Percentiles rank a stretch among this genome's conserved stretches.
Conservation (phyloP, 225 moss, liverwort and hornwort genomes). For the Ulota crispa region DNA sequence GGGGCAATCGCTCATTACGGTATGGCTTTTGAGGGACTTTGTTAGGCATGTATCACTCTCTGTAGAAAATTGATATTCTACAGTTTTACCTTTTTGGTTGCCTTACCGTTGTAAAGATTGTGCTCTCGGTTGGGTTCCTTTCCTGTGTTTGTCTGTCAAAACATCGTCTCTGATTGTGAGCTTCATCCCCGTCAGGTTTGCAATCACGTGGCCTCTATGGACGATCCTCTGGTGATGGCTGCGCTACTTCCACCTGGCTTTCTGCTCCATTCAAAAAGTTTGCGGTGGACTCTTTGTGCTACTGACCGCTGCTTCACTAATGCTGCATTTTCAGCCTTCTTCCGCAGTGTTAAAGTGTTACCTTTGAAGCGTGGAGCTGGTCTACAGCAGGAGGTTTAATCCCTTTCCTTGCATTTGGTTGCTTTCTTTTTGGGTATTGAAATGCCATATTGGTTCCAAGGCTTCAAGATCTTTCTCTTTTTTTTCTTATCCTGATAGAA, state of each 20-base stretch:
- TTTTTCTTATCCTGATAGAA: background rate
- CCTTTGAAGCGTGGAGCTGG: slow-evolving; percentile 89
- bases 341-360: slow-evolving; percentile 90
- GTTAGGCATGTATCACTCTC: background rate
- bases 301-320: slow-evolving; percentile 90
- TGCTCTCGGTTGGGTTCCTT: background rate
- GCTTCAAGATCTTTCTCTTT: background rate
- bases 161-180: background rate
- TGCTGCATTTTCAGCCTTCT: slow-evolving; percentile 85
- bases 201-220: slow-evolving; percentile 93
- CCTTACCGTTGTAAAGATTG: background rate
- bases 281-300: slow-evolving; percentile 97
- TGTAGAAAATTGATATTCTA: background rate
- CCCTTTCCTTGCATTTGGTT: background rate
- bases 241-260: slow-evolving; percentile 73
- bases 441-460: background rate
- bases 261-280: slow-evolving; percentile 66
- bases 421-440: background rate
- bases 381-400: slow-evolving; percentile 80
- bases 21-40: slow-evolving; percentile 28
- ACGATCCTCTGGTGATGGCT: slow-evolving; percentile 96
- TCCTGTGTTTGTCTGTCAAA: background rate
- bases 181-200: slow-evolving; percentile 62
- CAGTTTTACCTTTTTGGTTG: background rate
- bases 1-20: slow-evolving; percentile 86